A percentile compares a stretch with the other conserved stretches of the same genome.
These are phyloP conservation scores for Brettanomyces nanus DNA, from an alignment of 805 yeast genomes.

Conservation along the genomic window DNA sequence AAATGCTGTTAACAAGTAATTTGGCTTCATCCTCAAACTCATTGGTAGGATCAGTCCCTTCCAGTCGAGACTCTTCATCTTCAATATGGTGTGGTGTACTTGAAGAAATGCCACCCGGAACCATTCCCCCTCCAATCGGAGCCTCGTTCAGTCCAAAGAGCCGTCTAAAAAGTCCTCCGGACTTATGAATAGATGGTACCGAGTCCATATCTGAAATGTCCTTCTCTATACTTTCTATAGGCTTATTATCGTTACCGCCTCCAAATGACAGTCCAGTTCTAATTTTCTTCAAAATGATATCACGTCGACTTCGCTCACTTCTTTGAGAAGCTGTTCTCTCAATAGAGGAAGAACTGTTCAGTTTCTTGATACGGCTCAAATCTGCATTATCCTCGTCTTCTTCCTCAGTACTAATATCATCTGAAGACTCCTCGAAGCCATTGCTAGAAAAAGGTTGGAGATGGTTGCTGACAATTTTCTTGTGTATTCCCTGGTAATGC, in stretches of 20 bases:
- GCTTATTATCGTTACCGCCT: background rate
- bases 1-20: background rate
- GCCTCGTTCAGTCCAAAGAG: conserved; percentile 8
- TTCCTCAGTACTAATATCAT: conserved; percentile 6
- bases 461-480: background rate
- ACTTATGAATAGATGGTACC: background rate
- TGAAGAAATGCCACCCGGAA: background rate
- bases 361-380: background rate
- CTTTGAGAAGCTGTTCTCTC: background rate
- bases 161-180: background rate
- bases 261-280: background rate
- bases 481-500: background rate
- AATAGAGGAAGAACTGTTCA: background rate
- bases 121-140: conserved; percentile 3
- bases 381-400: conserved; percentile 1
- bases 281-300: too few relatives aligned
- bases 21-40: background rate
- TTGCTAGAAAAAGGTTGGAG: background rate
- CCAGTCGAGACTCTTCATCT: background rate
- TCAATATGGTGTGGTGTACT: background rate
- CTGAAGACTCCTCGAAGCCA: conserved; percentile 22
- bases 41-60: background rate
- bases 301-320: background rate
- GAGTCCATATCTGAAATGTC: background rate
- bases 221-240: background rate